phyloP scores from a whole-genome alignment of 192 early-diverging fungal genomes.

The Backusella sp. region DNA sequence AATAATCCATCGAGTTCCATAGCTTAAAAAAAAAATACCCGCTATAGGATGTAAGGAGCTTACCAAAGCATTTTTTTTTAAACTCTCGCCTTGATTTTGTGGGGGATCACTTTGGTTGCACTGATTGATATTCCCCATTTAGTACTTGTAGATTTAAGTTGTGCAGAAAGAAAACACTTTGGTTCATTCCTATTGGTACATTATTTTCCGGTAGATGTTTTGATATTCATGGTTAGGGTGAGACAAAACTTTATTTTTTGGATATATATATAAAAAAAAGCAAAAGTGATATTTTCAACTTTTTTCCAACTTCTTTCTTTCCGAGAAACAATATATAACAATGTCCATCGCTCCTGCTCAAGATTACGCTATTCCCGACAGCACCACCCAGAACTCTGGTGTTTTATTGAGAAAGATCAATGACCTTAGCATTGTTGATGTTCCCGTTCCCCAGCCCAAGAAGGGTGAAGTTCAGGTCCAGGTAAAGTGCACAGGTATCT shows the following conservation, averaged over 20 bases:
- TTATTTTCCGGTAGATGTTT: slow-evolving; percentile 5
- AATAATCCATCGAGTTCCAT: not conserved
- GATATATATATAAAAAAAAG: not conserved
- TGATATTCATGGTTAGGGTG: not conserved
- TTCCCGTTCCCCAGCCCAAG: slow-evolving; percentile 22
- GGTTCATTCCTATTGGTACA: not conserved
- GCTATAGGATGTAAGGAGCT: not conserved
- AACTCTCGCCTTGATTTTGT: not conserved
- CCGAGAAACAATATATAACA: not conserved
- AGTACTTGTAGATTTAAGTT: not conserved
- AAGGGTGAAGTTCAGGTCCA: slow-evolving; percentile 30
- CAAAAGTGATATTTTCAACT: not conserved
- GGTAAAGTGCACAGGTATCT: slow-evolving; percentile 38
- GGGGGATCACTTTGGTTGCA: not conserved
- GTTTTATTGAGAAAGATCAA: slow-evolving; percentile 28
- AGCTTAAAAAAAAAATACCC: not conserved
- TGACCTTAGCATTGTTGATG: slow-evolving; percentile 25
- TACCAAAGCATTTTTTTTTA: slow-evolving; percentile 4
- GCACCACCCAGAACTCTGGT: slow-evolving; percentile 19
- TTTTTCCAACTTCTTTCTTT: not conserved
- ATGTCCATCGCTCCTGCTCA: slow-evolving; percentile 3
- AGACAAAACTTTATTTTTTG: slow-evolving; percentile 1
- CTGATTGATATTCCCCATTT: not conserved
- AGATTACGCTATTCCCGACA: slow-evolving; percentile 15
- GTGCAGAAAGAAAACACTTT: not conserved